Evolutionary conservation across 2,329 filamentous ascomycete species (phyloP).

Genomic region (Corinectria fuckeliana): DNA sequence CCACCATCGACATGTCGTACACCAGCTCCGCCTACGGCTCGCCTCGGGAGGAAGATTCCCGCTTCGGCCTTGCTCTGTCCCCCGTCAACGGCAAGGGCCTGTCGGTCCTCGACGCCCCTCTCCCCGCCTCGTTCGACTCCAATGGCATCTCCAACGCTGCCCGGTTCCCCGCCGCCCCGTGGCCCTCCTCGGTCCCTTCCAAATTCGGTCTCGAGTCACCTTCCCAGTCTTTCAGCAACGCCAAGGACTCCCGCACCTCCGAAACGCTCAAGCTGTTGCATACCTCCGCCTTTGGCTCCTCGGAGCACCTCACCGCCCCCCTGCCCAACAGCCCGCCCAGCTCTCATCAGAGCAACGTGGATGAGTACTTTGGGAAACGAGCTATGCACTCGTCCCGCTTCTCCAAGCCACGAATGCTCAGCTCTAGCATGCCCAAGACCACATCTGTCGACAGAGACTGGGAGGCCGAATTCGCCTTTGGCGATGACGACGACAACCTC

Average conservation of each 20-base stretch:
- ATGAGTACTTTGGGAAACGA: constrained; percentile 74
- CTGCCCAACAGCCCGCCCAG: constrained; percentile 55
- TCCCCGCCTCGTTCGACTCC: constrained; percentile 95
- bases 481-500: constrained; percentile 72
- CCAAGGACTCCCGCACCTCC: constrained; percentile 65
- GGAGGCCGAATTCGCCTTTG: constrained; percentile 74
- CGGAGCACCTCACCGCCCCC: constrained; percentile 65
- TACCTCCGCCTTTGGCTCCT: constrained; percentile 71
- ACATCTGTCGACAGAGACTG: constrained; percentile 68
- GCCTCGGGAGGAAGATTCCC: constrained; percentile 71
- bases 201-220: constrained; percentile 91
- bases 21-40: constrained; percentile 76
- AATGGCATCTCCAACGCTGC: constrained; percentile 94
- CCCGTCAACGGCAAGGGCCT: constrained; percentile 73
- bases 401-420: constrained; percentile 70
- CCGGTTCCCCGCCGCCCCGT: constrained; percentile 77
- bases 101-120: constrained; percentile 91
- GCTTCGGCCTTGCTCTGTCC: constrained; percentile 77
- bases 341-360: constrained; percentile 58
- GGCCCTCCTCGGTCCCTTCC: constrained; percentile 90
- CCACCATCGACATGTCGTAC: constrained; percentile 66
- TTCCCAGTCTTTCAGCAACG: constrained; percentile 72
- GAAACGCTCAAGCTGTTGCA: constrained; percentile 70
- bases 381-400: constrained; percentile 72
- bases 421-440: constrained; percentile 73